A percentile compares a stretch with the other conserved stretches of the same genome.
These are phyloP conservation scores for Epicoccum sorghinum DNA, from an alignment of 2,329 filamentous ascomycete species.

Conservation along the genomic window DNA sequence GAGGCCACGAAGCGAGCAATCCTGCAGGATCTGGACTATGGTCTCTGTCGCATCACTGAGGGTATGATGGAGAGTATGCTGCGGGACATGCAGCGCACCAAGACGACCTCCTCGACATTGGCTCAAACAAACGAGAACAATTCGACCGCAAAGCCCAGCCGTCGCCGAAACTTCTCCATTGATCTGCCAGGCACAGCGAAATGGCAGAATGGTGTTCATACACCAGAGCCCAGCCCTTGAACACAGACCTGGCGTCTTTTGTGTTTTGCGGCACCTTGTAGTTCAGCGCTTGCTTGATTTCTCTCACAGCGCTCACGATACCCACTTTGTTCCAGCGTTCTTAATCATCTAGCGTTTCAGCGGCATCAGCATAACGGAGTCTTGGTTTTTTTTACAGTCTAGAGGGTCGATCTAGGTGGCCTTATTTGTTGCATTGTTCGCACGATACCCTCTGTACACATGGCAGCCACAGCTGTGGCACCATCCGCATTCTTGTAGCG, in stretches of 20 bases:
- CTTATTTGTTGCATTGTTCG: slow-evolving; percentile 9
- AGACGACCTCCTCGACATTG: not conserved
- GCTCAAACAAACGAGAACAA: slow-evolving; percentile 1
- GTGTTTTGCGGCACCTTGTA: not conserved
- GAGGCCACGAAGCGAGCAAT: slow-evolving; percentile 43
- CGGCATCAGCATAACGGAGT: slow-evolving; percentile 14
- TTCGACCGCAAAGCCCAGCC: slow-evolving; percentile 16
- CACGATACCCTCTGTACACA: slow-evolving; percentile 15
- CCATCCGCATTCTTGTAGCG: slow-evolving; percentile 4
- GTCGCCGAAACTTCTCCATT: slow-evolving; percentile 35
- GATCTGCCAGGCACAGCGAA: slow-evolving; percentile 35
- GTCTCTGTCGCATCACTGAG: slow-evolving; percentile 42
- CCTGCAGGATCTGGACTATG: slow-evolving; percentile 46
- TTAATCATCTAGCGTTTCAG: slow-evolving; percentile 8
- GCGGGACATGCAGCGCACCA: slow-evolving; percentile 36
- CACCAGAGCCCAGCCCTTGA: slow-evolving; percentile 50
- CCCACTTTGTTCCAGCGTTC: slow-evolving; percentile 21
- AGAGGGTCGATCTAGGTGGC: not conserved
- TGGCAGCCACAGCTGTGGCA: slow-evolving; percentile 3
- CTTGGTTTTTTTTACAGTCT: not conserved
- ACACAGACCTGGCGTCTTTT: not conserved
- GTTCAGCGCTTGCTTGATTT: slow-evolving; percentile 6
- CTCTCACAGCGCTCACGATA: slow-evolving; percentile 24
- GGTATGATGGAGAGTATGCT: slow-evolving; percentile 41
- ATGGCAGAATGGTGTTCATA: slow-evolving; percentile 43